Evolutionary conservation across 495 filamentous ascomycete species (phyloP).

Genomic region (Penicillium soppii): DNA sequence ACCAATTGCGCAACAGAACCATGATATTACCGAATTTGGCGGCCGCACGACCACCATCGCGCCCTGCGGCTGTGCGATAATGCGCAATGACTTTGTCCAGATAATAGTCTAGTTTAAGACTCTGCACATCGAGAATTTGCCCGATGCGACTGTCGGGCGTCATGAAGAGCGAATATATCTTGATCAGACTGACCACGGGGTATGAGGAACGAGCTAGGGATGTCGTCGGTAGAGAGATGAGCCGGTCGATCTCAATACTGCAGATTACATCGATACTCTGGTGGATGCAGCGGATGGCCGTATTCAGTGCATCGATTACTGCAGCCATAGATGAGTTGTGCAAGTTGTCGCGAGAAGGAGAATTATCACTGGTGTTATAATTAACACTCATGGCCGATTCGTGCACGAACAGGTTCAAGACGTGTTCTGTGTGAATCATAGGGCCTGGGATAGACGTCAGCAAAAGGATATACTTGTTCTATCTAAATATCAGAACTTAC

Average conservation of each 20-base stretch:
- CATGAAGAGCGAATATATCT: constrained; percentile 77
- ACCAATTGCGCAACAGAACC: constrained; percentile 71
- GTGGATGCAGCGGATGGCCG: constrained; percentile 71
- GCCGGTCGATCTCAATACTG: constrained; percentile 54
- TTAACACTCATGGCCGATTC: constrained; percentile 81
- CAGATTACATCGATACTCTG: constrained; percentile 70
- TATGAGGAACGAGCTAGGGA: constrained; percentile 78
- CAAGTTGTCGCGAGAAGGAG: constrained; percentile 20
- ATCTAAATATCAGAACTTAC: constrained; percentile 15
- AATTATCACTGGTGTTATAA: constrained; percentile 31
- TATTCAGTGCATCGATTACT: constrained; percentile 70
- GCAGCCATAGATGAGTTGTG: constrained; percentile 52
- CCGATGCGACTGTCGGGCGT: constrained; percentile 68
- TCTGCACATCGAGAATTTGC: constrained; percentile 70
- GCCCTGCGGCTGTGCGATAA: constrained; percentile 62
- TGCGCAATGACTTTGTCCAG: constrained; percentile 64
- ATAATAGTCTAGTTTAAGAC: constrained; percentile 74
- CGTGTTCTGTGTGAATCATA: constrained; percentile 32
- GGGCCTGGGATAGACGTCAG: constrained; percentile 20
- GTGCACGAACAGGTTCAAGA: constrained; percentile 78
- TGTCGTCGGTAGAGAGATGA: constrained; percentile 74
- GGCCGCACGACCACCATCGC: constrained; percentile 66
- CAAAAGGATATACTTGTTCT: background rate
- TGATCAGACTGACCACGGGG: constrained; percentile 82
- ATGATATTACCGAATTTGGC: constrained; percentile 77